Evolutionary conservation across 139 green algal species (phyloP), one percentile per base, ranked within the genome.

Genomic region (Yamagishiella unicocca): DNA sequence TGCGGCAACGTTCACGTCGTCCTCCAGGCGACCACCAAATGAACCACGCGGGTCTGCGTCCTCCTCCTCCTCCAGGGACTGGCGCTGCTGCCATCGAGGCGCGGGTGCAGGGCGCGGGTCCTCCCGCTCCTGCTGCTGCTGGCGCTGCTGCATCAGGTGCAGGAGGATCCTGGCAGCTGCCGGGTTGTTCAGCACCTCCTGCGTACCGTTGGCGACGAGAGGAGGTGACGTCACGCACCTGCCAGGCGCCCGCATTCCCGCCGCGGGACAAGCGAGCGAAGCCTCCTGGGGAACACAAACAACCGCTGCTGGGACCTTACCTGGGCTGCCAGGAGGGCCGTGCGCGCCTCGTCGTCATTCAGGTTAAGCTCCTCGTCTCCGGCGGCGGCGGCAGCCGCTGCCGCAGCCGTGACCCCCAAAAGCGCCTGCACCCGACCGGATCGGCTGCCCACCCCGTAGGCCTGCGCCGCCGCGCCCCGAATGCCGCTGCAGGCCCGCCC

Each of bases 171-270:
- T 78, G 38, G 70, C 61, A 62, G 79, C 61, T 29, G 79, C 61
- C 24, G 79, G 70, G 27, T 78, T 78, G 42, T 55, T 78, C 22
- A 78, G 70, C 24, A 78, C 70, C 38, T 78, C 70, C 70, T 78
- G 38, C 50, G 50, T 58, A 17, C 12, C n/a, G n/a, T n/a, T n/a
- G n/a, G n/a, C n/a, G n/a, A n/a, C n/a, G n/a, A n/a, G n/a, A n/a
- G n/a, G n/a, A n/a, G n/a, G n/a, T n/a, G n/a, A n/a, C n/a, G n/a
- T n/a, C n/a, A n/a, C n/a, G n/a, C n/a, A n/a, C n/a, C n/a, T n/a
- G n/a, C n/a, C n/a, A n/a, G n/a, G n/a, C n/a, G n/a, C n/a, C n/a
- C n/a, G n/a, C n/a, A n/a, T n/a, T n/a, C n/a, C n/a, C n/a, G n/a
- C n/a, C n/a, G n/a, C n/a, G n/a, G n/a, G n/a, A n/a, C n/a, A n/a